phyloP scores from a whole-genome alignment of 164 flowering plant species.

The Cinnamomum chago region DNA sequence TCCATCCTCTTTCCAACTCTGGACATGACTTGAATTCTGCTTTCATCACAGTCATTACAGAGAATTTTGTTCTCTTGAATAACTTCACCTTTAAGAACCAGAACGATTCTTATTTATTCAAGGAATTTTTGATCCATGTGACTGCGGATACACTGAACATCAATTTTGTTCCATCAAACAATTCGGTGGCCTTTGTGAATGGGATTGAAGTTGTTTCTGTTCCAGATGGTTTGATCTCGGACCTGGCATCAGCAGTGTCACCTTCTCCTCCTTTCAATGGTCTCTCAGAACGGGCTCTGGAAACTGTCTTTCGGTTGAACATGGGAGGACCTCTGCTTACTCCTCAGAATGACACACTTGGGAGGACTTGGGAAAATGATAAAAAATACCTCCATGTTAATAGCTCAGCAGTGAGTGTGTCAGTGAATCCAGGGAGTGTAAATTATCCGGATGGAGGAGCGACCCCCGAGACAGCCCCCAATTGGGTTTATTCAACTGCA shows the following conservation, averaged over 20 bases:
- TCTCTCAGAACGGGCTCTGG: conserved; percentile 53
- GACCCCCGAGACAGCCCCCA: conserved; percentile 67
- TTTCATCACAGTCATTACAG: conserved; percentile 23
- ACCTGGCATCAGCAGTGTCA: conserved; percentile 45
- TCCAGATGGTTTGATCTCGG: conserved; percentile 57
- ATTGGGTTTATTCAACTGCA: conserved; percentile 79
- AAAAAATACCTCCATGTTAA: conserved; percentile 26
- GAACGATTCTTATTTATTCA: conserved; percentile 41
- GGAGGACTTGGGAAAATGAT: conserved; percentile 34
- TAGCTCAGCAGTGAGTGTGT: conserved; percentile 19
- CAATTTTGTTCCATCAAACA: conserved; percentile 58
- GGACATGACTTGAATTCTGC: conserved; percentile 16
- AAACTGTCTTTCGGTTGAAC: conserved; percentile 71
- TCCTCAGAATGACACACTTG: conserved; percentile 65
- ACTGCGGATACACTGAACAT: conserved; percentile 45
- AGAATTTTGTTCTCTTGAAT: conserved; percentile 24
- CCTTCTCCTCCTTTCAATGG: conserved; percentile 45
- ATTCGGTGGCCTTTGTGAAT: conserved; percentile 68
- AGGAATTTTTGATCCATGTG: conserved; percentile 70
- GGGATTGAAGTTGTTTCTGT: conserved; percentile 80
- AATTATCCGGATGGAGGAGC: conserved; percentile 31
- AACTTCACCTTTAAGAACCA: conserved; percentile 23
- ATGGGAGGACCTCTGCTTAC: conserved; percentile 86
- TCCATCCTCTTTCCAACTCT: conserved; percentile 20
- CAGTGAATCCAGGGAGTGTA: conserved; percentile 20